Base-by-base conservation (phyloP, 2,329 filamentous ascomycete genomes). In the Aspergillus ochraceus region DNA sequence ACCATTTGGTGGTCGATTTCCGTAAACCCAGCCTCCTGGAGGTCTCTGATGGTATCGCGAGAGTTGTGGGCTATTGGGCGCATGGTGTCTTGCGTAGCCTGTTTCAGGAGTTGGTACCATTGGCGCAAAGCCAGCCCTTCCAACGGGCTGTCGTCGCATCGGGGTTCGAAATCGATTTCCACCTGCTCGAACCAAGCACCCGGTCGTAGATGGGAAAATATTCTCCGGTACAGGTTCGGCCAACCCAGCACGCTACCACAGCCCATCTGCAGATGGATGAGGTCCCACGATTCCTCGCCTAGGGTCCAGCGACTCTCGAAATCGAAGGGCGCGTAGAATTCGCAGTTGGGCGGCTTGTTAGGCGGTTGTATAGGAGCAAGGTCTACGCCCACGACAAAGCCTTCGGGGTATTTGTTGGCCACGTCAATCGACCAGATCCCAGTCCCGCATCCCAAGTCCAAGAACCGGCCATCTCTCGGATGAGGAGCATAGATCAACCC, bases 351-450 rank as follows among this genome's bases (percentile, higher is more conserved):
- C 1, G 90, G 90, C 50, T 91, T 91, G 60, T 90, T 94, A 67
- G 70, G 57, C 11, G 86, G 86, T 68, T 88, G 87, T 59, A 88
- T 87, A 54, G 83, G 81, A 46, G 84, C 82, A 22, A 90, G 76
- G 70, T 90, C 87, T 26, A 88, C 73, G 24, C 86, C 87, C 24
- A 83, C 72, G 53, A 89, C 85, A 73, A 86, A 83, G 54, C 86
- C 82, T 20, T 83, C 70, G 12, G 80, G 80, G 70, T 85, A 88
- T 72, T 81, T 81, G 84, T 90, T 88, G 63, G 90, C 90, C 77
- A 97, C 89, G 66, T 94, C 90, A 68, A 96, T 90, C 46, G 90
- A 86, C 94, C 94, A 98, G 62, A 96, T 94, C 45, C 92, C 92
- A 1, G 92, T 96, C 20, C 93, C 94, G 64, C 90, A 93, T 47